Evolutionary conservation across 768 basidiomycete genomes (phyloP).

Genomic region (Boletus speciosus): DNA sequence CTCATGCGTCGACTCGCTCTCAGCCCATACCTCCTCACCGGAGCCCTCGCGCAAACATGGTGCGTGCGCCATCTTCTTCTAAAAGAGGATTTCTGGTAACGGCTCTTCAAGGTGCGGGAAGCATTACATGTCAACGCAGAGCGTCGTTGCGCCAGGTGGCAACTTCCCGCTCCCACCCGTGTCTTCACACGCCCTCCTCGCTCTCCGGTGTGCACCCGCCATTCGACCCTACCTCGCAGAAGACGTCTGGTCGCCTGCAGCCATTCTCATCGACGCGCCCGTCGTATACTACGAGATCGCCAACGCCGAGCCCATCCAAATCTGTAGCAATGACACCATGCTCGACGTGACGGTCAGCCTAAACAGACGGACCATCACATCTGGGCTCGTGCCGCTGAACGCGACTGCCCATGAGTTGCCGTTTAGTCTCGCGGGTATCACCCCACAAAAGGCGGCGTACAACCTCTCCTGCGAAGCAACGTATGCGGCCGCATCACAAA

Average conservation of each 20-base stretch:
- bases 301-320: slow-evolving; percentile 42
- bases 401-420: slow-evolving; percentile 46
- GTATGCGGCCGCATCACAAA: slow-evolving; percentile 37
- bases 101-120: slow-evolving; percentile 51
- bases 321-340: slow-evolving; percentile 14
- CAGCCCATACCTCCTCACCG: slow-evolving; percentile 10
- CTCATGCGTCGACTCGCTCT: slow-evolving; percentile 14
- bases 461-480: slow-evolving; percentile 27
- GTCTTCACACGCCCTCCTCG: slow-evolving; percentile 44
- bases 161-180: slow-evolving; percentile 41
- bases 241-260: slow-evolving; percentile 41
- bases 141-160: slow-evolving; percentile 46
- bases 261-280: slow-evolving; percentile 51
- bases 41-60: slow-evolving; percentile 30
- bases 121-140: slow-evolving; percentile 46
- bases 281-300: slow-evolving; percentile 46
- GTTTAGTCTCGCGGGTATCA: slow-evolving; percentile 46
- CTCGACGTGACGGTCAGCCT: slow-evolving; percentile 45
- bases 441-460: slow-evolving; percentile 37
- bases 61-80: slow-evolving; percentile 1
- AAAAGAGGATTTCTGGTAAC: not conserved
- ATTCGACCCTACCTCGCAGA: slow-evolving; percentile 59
- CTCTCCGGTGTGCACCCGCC: slow-evolving; percentile 56
- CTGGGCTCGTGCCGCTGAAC: slow-evolving; percentile 49
- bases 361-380: slow-evolving; percentile 41